Base-by-base conservation (phyloP, 2,329 filamentous ascomycete genomes). In the Tolypocladium ophioglossoides region DNA sequence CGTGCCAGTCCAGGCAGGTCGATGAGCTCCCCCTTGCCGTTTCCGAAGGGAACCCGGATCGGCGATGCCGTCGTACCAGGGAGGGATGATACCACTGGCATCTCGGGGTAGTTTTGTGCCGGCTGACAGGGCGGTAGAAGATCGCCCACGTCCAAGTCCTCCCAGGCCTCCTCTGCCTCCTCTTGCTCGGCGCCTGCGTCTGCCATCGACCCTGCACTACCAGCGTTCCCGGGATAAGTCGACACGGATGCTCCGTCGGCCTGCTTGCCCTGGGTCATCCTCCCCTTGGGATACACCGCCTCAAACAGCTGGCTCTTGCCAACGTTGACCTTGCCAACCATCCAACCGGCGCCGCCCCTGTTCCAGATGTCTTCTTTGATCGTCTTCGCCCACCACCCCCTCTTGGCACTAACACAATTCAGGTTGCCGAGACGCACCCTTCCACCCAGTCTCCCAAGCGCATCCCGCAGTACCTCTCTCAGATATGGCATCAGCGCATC, bases 311-410 rank as follows among this genome's bases (percentile, higher is more conserved):
- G 86, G 62, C 92, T 97, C 72, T 99, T 99, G 27, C 94, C 95
- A 2, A 97, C 95, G 65, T 99, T 99, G 58, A 91, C 90, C 70
- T 96, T 97, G n/a, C 94, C 94, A 3, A 99, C 87, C 77, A 99
- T 85, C 92, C 94, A 99, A 18, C 88, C 86, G 18, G 85, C 94
- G 5, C 92, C 92, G 4, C 90, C 91, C 50, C 89, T 82, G 46
- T 84, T 73, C 79, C 84, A 91, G 49, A 99, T 91, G 50, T 91
- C 86, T 61, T 96, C 85, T 68, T 89, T 96, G 54, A 99, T 73
- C 51, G 87, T 77, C 60, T 81, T 87, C 0, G 91, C 96, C 89
- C 92, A 96, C 94, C 95, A 99, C 11, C 81, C 80, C 55, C 89
- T 78, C 64, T 87, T 87, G 11, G 92, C 84, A 64, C 91, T 96